Base-by-base conservation (phyloP, 495 filamentous ascomycete genomes). In the Aspergillus mulundensis region DNA sequence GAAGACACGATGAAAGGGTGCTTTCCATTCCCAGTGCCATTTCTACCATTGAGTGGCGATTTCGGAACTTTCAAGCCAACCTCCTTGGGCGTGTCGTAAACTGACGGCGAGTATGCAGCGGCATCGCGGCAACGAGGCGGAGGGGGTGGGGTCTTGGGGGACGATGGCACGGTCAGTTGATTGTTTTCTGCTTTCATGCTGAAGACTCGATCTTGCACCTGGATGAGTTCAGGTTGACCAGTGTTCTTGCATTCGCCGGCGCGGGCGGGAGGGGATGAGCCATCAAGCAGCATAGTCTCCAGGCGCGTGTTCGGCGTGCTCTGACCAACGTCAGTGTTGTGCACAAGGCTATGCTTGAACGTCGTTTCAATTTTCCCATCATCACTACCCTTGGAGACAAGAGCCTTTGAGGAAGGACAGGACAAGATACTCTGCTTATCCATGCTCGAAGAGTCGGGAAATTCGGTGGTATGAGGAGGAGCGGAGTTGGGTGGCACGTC, bases 1-100 rank as follows among this genome's bases (percentile, higher is more conserved):
- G 61, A 63, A 5, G 61, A 60, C 2, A 63, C 61, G 28, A 63
- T 55, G 15, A 63, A 39, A 6, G 61, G 61, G 19, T 47, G 24
- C n/a, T 36, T 63, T 45, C 16, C 5, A n/a, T 38, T 57, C 32
- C 5, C 14, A 7, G 25, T 8, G 25, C 3, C 18, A 23, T 54
- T 48, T 21, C 49, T 30, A n/a, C 54, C 32, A 5, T 12, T 16
- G 19, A 49, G 16, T 7, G 42, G 41, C 1, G 50, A 6, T 15
- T 19, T 21, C 3, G 50, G 20, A 25, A 16, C n/a, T n/a, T 39
- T 62, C 12, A 14, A 18, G 18, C 34, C 19, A 44, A 19, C 23
- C 6, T 24, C 10, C 28, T 36, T 30, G 0, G 53, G 18, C 1
- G 39, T 53, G 1, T 58, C 54, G 38, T 56, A 61, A 8, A 57